phyloP scores from a whole-genome alignment of 768 basidiomycete genomes.

The Kwoniella botswanensis region DNA sequence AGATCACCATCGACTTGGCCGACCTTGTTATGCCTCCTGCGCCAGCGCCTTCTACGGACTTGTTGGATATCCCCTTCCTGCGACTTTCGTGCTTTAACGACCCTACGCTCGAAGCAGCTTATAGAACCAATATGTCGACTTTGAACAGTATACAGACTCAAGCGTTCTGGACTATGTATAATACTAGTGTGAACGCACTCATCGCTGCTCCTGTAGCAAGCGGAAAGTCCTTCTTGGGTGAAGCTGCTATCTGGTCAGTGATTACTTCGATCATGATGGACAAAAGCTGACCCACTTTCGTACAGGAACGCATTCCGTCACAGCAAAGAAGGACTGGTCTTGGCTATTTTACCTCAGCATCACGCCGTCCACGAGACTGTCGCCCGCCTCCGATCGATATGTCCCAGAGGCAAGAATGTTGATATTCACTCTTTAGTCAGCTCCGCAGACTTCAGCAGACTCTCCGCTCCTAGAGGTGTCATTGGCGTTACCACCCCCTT shows the following conservation, averaged over 20 bases:
- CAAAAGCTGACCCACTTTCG: constrained; percentile 20
- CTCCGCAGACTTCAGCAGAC: constrained; percentile 52
- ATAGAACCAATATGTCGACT: constrained; percentile 63
- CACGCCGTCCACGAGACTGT: constrained; percentile 66
- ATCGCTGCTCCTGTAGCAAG: constrained; percentile 78
- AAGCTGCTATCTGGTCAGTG: constrained; percentile 71
- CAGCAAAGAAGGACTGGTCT: constrained; percentile 63
- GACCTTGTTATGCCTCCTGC: constrained; percentile 74
- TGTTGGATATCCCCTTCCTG: constrained; percentile 78
- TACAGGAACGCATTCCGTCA: constrained; percentile 67
- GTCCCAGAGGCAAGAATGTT: constrained; percentile 53
- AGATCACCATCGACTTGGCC: constrained; percentile 68
- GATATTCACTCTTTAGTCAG: constrained; percentile 56
- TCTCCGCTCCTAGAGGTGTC: constrained; percentile 16
- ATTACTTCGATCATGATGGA: neutral
- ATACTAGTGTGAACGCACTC: constrained; percentile 71
- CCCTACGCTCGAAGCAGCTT: constrained; percentile 61
- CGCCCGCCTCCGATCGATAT: constrained; percentile 42
- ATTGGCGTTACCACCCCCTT: constrained; percentile 45
- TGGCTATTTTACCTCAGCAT: constrained; percentile 69
- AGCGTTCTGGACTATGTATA: constrained; percentile 77
- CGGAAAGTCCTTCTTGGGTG: constrained; percentile 78
- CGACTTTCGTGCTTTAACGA: constrained; percentile 65
- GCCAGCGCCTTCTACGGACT: constrained; percentile 66
- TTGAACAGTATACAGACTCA: constrained; percentile 91